Evolutionary conservation across 2,329 filamentous ascomycete genomes (phyloP), one percentile per base, ranked within the genome.

Genomic region (Alternaria hordeiaustralica): DNA sequence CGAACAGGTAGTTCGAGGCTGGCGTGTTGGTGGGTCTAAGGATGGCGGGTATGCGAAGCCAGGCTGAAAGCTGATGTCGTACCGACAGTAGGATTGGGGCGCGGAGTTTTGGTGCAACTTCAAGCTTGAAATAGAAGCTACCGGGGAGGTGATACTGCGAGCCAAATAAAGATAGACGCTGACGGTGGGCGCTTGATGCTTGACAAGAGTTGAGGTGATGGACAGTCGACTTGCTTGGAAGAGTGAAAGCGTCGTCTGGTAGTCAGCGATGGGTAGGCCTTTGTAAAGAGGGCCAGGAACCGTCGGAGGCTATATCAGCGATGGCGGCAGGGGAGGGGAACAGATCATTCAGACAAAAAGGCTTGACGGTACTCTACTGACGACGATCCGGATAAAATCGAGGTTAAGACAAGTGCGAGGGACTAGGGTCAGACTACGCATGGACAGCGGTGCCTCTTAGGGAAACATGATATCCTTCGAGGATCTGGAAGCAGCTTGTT

Each of bases 351-450:
- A 77, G 74, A 78, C 71, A 67, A 64, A 71, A 74, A 78, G 76
- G 77, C 75, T 78, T 78, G 75, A 78, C 72, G 73, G 77, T 72
- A 78, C 77, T 78, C 71, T 78, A 75, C 71, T 72, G 69, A 71
- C 65, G 77, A 72, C 68, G 77, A 78, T 78, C 78, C 77, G 78
- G 78, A 75, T 80, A 80, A 80, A 68, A 80, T 79, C 72, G 75
- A 78, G 74, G 74, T 74, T 76, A 76, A 78, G 74, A 72, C 71
- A 72, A 71, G 70, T 63, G 66, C 70, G 74, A 75, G 36, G 71
- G 73, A 71, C 73, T 73, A 71, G 77, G 78, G 74, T 76, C 69
- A 70, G 73, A 75, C 68, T 69, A 77, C 69, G 72, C 71, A 75
- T 79, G 75, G 77, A 78, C 72, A 71, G 67, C 63, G 65, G 69